Base-by-base conservation (phyloP, 2,329 filamentous ascomycete genomes). In the Aphanocladium album region DNA sequence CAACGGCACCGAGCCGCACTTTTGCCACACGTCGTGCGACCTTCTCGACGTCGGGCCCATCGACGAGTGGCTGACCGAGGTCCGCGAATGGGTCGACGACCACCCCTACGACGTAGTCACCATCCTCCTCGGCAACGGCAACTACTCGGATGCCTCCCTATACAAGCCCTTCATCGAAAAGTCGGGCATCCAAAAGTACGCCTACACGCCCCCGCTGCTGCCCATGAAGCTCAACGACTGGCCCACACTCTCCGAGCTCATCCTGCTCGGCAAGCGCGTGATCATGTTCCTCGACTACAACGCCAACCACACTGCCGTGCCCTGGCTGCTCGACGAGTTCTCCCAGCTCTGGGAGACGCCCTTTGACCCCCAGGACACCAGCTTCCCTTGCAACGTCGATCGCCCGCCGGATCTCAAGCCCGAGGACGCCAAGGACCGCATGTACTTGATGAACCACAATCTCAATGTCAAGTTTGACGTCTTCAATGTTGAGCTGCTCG, bases 391-490 rank as follows among this genome's bases (percentile, higher is more conserved):
- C 76, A 86, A 78, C 0, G 80, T 87, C 41, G 85, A 96, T 70
- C 87, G 93, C 0, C 92, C 93, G 0, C 90, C 90, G 0, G 77
- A 83, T 47, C 76, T 96, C 61, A 68, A 76, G 2, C 69, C 71
- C 0, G 74, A 80, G 2, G 81, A 83, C 0, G 83, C 85, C 1
- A 77, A 79, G 61, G 79, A 87, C 33, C 82, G 87, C 47, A 80
- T 96, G 74, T 96, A 93, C 71, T 81, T 96, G 69, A 83, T 89
- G 68, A 97, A 97, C 74, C 93, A 97, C 77, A 97, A 97, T 71
- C 81, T 96, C 62, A 96, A 96, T 72, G 82, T 88, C 62, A 82
- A 92, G 65, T 83, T 96, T 63, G 82, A 83, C 57, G 74, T 96
- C 39, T 83, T 87, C 2, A 85, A 84, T 33, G 71, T 82, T 17